A percentile compares a stretch with the other conserved stretches of the same genome.
Evolutionary conservation across 805 yeast genomes (phyloP).

Genomic region (Metschnikowia reukaufii): DNA sequence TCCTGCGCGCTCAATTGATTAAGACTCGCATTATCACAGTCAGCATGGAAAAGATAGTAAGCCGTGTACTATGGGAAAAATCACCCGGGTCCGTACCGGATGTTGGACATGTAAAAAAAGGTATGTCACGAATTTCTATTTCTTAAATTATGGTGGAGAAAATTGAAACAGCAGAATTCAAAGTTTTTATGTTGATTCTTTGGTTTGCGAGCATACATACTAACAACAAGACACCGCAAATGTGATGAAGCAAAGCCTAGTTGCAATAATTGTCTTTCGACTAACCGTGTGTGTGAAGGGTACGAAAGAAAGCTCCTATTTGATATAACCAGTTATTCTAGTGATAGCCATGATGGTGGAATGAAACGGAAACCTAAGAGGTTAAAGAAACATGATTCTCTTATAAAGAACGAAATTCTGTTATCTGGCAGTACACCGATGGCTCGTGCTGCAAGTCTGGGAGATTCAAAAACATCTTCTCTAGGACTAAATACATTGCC

Average conservation of each 20-base stretch:
- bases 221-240: slow-evolving; percentile 45
- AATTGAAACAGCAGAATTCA: not conserved
- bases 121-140: slow-evolving; percentile 25
- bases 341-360: not conserved
- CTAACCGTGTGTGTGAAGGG: slow-evolving; percentile 50
- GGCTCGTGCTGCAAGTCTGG: not conserved
- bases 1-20: not conserved
- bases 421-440: not conserved
- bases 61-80: slow-evolving; percentile 30
- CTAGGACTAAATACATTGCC: not conserved
- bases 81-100: slow-evolving; percentile 54
- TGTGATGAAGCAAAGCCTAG: slow-evolving; percentile 57
- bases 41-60: not conserved
- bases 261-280: slow-evolving; percentile 48
- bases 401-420: not conserved
- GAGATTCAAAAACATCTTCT: not conserved
- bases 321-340: slow-evolving; percentile 32
- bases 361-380: not conserved
- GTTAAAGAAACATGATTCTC: not conserved
- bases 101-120: slow-evolving; percentile 58
- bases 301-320: slow-evolving; percentile 50
- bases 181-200: not conserved
- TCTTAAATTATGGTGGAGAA: not conserved
- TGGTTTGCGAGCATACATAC: slow-evolving; percentile 1
- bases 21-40: not conserved